Evolutionary conservation across 768 basidiomycete species (phyloP), one percentile per base, ranked within the genome.

Genomic region (Rhodotorula sphaerocarpa): DNA sequence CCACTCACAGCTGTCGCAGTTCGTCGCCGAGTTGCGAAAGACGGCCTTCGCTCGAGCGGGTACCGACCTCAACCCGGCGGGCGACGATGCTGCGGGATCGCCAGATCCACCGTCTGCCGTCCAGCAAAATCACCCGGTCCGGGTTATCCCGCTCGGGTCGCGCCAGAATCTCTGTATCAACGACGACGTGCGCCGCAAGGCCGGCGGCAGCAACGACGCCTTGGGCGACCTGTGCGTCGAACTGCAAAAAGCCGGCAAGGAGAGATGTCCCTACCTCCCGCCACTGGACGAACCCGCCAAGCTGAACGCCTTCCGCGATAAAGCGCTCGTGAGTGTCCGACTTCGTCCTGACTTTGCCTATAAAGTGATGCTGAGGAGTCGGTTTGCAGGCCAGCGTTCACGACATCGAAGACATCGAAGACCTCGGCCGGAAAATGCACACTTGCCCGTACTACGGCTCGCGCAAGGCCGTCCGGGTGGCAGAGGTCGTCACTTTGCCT

Each of bases 361-460:
- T 27, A 81, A 50, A 75, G 80, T 2, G 78, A 83, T 3, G 21
- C 36, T 75, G 91, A 90, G 73, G 90, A 50, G 78, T 80, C 55
- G 89, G 88, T 23, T 39, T 87, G 92, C 59, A 92, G 91, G 88
- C 91, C 0, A 80, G 81, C 3, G 88, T 91, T 0, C 89, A 88
- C 73, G 93, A 95, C 67, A 95, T 99, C 7, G 93, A 97, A 74
- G 92, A 96, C 68, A 81, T 97, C 21, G 87, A 88, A 11, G 74
- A 74, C 12, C 77, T 84, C 3, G 95, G 95, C 3, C 80, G 82
- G 55, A 78, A 82, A 52, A 75, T 81, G 2, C 78, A 84, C 50
- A 84, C 82, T 14, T 99, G 93, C 73, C 89, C 93, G 0, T 99
- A 97, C 76, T 99, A 96, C 74, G 90, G 87, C 5, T 86, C 90